phyloP scores from a whole-genome alignment of 2,329 filamentous ascomycete genomes.

The Gaeumannomyces sp. region DNA sequence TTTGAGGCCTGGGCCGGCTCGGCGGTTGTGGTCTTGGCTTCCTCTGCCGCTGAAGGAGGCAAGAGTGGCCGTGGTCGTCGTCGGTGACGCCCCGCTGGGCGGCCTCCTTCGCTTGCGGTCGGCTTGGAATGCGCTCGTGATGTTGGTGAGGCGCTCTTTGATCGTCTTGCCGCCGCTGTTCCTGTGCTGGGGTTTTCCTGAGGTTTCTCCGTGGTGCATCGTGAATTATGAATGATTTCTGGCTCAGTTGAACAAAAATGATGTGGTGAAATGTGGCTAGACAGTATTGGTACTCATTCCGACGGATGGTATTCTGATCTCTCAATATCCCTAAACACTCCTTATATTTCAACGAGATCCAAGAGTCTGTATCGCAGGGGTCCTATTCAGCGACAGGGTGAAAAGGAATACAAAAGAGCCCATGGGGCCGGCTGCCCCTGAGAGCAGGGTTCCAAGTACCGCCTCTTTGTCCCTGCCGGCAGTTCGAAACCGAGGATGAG shows the following conservation, averaged over 20 bases:
- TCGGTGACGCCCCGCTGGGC: not conserved
- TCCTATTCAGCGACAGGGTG: not conserved
- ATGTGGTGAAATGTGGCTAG: not conserved
- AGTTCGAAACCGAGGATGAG: not conserved
- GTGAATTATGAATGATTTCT: not conserved
- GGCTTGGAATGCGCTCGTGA: not conserved
- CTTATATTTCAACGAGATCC: not conserved
- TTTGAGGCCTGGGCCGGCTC: not conserved
- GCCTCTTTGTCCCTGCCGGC: not conserved
- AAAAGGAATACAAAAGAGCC: not conserved
- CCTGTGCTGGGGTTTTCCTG: not conserved
- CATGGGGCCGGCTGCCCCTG: no score
- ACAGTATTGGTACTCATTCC: not conserved
- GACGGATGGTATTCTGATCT: not conserved
- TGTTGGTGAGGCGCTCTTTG: conserved; percentile 3
- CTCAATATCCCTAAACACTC: not conserved
- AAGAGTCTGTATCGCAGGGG: not conserved
- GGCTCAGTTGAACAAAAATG: not conserved
- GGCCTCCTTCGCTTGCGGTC: not conserved
- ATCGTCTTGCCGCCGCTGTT: no score
- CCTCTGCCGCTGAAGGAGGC: not conserved
- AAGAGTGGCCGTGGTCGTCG: no score
- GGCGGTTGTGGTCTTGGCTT: not conserved
- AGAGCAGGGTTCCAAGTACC: not conserved
- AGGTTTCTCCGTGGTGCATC: not conserved